Conservation (phyloP, 1,284 basidiomycete genomes). For the Erythrobasidium hasegawianum region DNA sequence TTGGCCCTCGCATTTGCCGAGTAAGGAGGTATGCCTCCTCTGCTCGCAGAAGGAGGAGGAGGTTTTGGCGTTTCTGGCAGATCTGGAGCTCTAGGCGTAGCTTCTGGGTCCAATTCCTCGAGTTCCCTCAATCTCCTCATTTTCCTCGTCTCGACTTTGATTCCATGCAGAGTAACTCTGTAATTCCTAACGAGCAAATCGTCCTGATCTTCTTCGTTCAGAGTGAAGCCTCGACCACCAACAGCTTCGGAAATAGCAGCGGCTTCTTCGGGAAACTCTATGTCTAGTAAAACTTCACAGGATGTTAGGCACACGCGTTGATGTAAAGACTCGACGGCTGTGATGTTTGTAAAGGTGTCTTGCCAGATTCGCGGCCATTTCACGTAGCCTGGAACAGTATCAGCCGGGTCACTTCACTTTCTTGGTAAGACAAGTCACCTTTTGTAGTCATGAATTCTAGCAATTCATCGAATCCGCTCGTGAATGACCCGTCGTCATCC, state of each 20-base stretch:
- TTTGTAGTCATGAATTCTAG: slow-evolving; percentile 14
- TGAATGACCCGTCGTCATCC: slow-evolving; percentile 20
- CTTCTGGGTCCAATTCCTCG: slow-evolving; percentile 17
- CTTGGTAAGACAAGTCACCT: too few species aligned
- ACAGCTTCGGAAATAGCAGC: slow-evolving; percentile 26
- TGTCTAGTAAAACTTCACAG: slow-evolving; percentile 26
- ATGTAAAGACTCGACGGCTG: slow-evolving; percentile 22
- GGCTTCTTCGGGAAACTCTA: slow-evolving; percentile 32
- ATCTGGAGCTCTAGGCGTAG: too few species aligned
- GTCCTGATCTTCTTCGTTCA: slow-evolving; percentile 28
- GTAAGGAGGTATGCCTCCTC: too few species aligned
- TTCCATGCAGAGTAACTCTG: slow-evolving; percentile 16
- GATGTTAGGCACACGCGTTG: slow-evolving; percentile 22
- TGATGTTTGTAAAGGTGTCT: slow-evolving; percentile 29
- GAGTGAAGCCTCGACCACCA: slow-evolving; percentile 21
- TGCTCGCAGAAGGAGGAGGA: too few species aligned
- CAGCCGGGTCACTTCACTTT: too few species aligned
- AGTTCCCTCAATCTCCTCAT: slow-evolving; percentile 21
- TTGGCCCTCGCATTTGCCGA: too few species aligned
- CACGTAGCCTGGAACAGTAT: slow-evolving; percentile 31
- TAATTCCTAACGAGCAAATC: slow-evolving; percentile 26
- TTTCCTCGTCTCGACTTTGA: slow-evolving; percentile 23
- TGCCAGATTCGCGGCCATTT: slow-evolving; percentile 34
- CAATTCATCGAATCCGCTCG: slow-evolving; percentile 25
- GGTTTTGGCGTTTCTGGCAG: too few species aligned